Percentiles rank a stretch among this genome's conserved stretches.
phyloP scores from a whole-genome alignment of 208 protist species.

The Porcisia hertigi region DNA sequence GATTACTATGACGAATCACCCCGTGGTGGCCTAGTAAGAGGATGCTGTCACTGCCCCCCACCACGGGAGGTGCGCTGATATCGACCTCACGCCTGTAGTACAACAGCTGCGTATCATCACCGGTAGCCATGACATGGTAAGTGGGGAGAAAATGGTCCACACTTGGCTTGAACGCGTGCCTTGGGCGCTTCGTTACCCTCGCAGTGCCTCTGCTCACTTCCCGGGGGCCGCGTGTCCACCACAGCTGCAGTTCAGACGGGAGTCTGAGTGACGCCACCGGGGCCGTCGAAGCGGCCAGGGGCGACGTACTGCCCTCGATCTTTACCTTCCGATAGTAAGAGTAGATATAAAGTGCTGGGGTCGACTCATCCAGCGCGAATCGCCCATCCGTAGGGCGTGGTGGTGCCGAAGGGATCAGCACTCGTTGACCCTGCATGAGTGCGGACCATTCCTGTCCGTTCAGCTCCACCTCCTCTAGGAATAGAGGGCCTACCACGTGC shows the following conservation, averaged over 20 bases:
- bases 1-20: constrained; percentile 21
- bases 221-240: background rate
- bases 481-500: constrained; percentile 16
- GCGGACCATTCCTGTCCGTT: constrained; percentile 9
- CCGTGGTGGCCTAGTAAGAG: constrained; percentile 9
- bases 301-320: constrained; percentile 17
- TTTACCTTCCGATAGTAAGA: constrained; percentile 18
- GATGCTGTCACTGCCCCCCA: constrained; percentile 12
- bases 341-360: constrained; percentile 12
- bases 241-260: background rate
- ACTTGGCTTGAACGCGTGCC: background rate
- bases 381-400: background rate
- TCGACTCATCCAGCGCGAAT: too few species aligned
- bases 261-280: background rate
- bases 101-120: constrained; percentile 19
- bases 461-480: constrained; percentile 18
- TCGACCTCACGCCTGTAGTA: constrained; percentile 12
- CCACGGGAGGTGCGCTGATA: background rate
- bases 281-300: background rate
- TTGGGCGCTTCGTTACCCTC: background rate
- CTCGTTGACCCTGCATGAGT: constrained; percentile 22
- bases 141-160: background rate
- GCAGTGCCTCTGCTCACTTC: background rate
- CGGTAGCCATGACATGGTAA: constrained; percentile 16
- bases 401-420: constrained; percentile 4